Evolutionary conservation across 164 flowering plant genomes (phyloP).

Genomic region (Paratinospora sagittata): DNA sequence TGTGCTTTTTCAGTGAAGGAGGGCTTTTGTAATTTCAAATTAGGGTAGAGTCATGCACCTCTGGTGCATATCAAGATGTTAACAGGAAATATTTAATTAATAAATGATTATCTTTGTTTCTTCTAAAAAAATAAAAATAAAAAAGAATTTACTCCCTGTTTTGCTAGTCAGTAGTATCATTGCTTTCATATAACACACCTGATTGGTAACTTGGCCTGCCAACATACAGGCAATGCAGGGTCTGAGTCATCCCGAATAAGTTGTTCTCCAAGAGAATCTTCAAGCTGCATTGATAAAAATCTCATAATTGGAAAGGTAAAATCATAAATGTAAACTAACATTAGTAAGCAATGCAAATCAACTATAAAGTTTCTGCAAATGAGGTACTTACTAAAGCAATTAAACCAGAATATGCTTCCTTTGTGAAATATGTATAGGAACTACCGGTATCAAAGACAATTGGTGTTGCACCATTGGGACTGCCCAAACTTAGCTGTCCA

Average conservation of each 20-base stretch:
- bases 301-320: conserved; percentile 5
- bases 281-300: conserved; percentile 34
- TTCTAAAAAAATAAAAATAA: not conserved
- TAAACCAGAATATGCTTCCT: conserved; percentile 50
- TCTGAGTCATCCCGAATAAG: conserved; percentile 48
- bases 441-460: conserved; percentile 71
- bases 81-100: too few species aligned
- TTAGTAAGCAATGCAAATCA: conserved; percentile 3
- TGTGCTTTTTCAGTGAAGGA: too few species aligned
- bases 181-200: conserved; percentile 31
- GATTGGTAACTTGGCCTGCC: conserved; percentile 51
- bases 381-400: conserved; percentile 45
- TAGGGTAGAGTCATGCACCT: too few species aligned
- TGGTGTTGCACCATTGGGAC: conserved; percentile 18
- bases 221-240: conserved; percentile 62
- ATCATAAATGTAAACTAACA: not conserved
- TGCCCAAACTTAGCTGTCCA: conserved; percentile 34
- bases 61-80: too few species aligned
- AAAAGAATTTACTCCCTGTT: not conserved
- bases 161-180: not conserved
- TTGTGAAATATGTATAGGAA: conserved; percentile 70
- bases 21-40: too few species aligned
- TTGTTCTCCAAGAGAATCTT: conserved; percentile 30
- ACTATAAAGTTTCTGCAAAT: not conserved
- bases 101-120: too few species aligned